These are phyloP conservation scores for Irpex lacteus DNA, from an alignment of 1,284 basidiomycete genomes.

Conservation along the genomic window DNA sequence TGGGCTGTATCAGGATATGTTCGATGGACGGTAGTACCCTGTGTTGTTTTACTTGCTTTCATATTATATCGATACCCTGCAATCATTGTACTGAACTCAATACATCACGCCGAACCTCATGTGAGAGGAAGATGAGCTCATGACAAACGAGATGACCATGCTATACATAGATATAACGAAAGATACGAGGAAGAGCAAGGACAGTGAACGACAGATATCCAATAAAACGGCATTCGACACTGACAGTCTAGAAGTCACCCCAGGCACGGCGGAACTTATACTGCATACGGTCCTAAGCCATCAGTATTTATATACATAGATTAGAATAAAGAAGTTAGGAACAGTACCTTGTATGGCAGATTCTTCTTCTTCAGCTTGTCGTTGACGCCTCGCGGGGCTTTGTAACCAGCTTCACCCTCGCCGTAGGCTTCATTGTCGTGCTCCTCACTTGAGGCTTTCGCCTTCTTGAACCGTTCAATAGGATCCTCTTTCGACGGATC, in stretches of 20 bases:
- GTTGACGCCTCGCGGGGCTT: conserved; percentile 61
- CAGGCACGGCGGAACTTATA: conserved; percentile 84
- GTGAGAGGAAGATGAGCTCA: neutral
- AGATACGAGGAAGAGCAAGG: neutral
- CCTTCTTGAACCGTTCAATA: conserved; percentile 53
- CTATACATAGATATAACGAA: conserved; percentile 3
- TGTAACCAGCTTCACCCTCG: conserved; percentile 69
- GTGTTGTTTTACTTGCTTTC: neutral
- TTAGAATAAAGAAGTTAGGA: conserved; percentile 9
- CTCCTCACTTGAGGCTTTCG: conserved; percentile 37
- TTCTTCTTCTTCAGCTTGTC: conserved; percentile 76
- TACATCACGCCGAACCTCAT: neutral
- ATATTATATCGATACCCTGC: neutral
- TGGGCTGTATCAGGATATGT: conserved; percentile 82
- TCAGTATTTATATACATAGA: conserved; percentile 35
- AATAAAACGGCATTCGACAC: conserved; percentile 12
- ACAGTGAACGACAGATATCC: neutral
- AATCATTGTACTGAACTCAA: neutral
- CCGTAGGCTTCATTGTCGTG: conserved; percentile 59
- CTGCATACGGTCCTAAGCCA: conserved; percentile 60
- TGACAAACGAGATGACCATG: neutral
- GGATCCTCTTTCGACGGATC: conserved; percentile 70
- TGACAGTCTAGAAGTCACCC: conserved; percentile 67
- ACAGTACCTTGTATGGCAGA: conserved; percentile 79
- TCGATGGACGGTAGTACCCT: conserved; percentile 59